A percentile compares a stretch with the other conserved stretches of the same genome.
Evolutionary conservation across 306 rosid genomes (phyloP).

Genomic region (Cucurbita pepo): DNA sequence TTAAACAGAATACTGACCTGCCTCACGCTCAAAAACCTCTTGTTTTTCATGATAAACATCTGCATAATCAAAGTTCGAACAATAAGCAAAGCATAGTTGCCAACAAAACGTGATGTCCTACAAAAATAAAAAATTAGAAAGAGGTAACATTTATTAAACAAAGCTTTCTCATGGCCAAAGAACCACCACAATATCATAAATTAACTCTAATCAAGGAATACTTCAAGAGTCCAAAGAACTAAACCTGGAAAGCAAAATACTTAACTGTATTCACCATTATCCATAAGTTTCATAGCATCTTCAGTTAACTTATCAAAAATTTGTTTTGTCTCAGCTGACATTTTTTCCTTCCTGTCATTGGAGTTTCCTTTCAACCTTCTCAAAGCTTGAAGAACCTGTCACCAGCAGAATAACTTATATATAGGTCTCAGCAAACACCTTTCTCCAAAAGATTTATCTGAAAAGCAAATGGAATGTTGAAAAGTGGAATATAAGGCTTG

Average conservation of each 20-base stretch:
- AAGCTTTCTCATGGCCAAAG: background rate
- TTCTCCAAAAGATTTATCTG: constrained; percentile 4
- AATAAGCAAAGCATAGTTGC: background rate
- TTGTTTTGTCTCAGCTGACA: constrained; percentile 54
- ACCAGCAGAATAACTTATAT: constrained; percentile 15
- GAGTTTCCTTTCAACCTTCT: constrained; percentile 85
- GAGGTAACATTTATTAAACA: background rate
- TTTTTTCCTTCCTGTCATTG: constrained; percentile 63
- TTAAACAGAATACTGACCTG: constrained; percentile 13
- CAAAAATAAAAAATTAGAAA: background rate
- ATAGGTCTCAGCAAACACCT: constrained; percentile 3
- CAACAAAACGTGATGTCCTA: background rate
- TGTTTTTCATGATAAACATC: constrained; percentile 82
- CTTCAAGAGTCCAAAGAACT: constrained; percentile 6
- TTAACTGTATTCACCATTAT: constrained; percentile 83
- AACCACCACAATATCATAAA: background rate
- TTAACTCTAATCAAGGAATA: background rate
- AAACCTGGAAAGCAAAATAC: constrained; percentile 14
- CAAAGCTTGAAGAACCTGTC: constrained; percentile 73
- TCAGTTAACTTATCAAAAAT: constrained; percentile 90
- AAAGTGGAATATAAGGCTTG: background rate
- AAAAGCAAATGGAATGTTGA: constrained; percentile 3
- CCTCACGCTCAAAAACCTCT: constrained; percentile 89
- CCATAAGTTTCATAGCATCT: constrained; percentile 87
- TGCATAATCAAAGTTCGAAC: constrained; percentile 15